Evolutionary conservation across 2,329 filamentous ascomycete species (phyloP).

Genomic region (Hypoxylon sp.): DNA sequence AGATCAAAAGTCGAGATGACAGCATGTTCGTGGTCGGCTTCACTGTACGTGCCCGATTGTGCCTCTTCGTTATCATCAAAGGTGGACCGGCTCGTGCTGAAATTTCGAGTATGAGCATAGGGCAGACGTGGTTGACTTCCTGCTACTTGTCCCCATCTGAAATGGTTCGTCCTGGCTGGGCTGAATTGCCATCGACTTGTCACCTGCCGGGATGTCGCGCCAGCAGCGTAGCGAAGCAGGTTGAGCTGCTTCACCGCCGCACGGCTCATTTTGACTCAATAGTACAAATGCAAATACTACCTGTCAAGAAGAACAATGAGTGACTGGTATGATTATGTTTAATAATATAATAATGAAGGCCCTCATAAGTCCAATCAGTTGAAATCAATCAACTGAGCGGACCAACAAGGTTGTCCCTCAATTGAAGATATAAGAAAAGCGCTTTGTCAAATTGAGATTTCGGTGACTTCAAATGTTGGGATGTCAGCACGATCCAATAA

Average conservation of each 20-base stretch:
- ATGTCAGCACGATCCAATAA: constrained; percentile 39
- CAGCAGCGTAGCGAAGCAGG: constrained; percentile 42
- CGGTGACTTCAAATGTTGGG: constrained; percentile 24
- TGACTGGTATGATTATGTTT: constrained; percentile 6
- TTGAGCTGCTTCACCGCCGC: constrained; percentile 47
- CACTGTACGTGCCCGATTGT: constrained; percentile 61
- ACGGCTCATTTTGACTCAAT: constrained; percentile 47
- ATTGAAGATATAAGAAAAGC: constrained; percentile 18
- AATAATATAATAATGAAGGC: constrained; percentile 5
- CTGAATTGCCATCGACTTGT: constrained; percentile 34
- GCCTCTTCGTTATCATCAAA: constrained; percentile 52
- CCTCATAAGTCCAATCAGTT: not conserved
- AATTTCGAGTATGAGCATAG: constrained; percentile 42
- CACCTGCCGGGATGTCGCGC: constrained; percentile 29
- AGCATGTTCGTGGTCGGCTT: constrained; percentile 66
- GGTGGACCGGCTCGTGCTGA: constrained; percentile 42
- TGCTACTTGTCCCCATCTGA: constrained; percentile 23
- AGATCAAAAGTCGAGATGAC: constrained; percentile 68
- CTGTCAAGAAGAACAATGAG: constrained; percentile 9
- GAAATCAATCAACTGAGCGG: constrained; percentile 13
- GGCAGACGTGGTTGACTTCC: constrained; percentile 13
- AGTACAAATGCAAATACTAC: not conserved
- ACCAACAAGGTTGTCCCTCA: constrained; percentile 8
- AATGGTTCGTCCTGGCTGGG: constrained; percentile 11
- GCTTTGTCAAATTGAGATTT: constrained; percentile 11